Base-by-base conservation (phyloP, 352 stramenopile species). In the Phytophthora rubi region DNA sequence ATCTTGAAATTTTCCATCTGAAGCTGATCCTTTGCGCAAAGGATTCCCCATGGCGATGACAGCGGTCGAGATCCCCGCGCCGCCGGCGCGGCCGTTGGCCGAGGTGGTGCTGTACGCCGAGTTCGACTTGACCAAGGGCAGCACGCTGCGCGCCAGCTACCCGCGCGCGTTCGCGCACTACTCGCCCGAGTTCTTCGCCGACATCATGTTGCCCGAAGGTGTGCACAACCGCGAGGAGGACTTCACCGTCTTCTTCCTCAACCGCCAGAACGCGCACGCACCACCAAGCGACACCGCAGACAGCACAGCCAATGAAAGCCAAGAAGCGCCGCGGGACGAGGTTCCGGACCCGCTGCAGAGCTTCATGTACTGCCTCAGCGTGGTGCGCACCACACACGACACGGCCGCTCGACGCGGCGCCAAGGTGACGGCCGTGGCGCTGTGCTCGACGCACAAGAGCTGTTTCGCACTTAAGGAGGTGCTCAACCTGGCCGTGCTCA, bases 221-320 rank as follows among this genome's bases (percentile, higher is more conserved):
- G 87, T 94, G 64, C 89, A 97, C 82, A 97, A 97, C 72, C 89
- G 89, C 52, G 62, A 93, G 33, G 72, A 94, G 48, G 89, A 97
- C 76, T 89, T 87, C 18, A 97, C 89, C 37, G 86, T 95, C 53
- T 97, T 97, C 69, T 96, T 97, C 65, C 83, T 97, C 61, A 95
- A 95, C 66, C 83, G 88, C 37, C 75, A 88, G 60, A 76, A 67
- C 45, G 69, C 67, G 18, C 56, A 39, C 33, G 69, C 54, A 28
- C 23, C 39, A 5, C 35, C 32, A 6, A 37, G 32, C 10, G 35
- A 42, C 10, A 13, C 35, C 4, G 35, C 10, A 42, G 35, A 12
- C 35, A 2, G 0, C 35, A 13, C 35, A 16, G 35, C 35, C 35
- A 42, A 42, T 42, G 35, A 12, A 1, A 42, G 35, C 10, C 35